Evolutionary conservation across 1,284 basidiomycete species (phyloP), one percentile per base, ranked within the genome.

Genomic region (Sphagnurus paluster): DNA sequence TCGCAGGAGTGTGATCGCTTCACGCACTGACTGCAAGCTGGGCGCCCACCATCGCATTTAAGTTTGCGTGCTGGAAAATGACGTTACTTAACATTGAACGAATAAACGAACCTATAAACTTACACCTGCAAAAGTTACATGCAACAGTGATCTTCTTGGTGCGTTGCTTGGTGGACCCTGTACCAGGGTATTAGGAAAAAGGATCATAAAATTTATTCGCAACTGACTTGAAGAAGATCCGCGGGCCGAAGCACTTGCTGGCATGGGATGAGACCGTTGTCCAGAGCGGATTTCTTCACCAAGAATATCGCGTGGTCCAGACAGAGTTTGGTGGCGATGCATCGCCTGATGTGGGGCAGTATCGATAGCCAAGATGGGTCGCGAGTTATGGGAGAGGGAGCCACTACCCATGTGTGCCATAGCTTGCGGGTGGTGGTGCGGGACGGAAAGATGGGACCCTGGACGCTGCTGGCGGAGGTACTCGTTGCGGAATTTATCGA

Each of bases 51-150:
- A 58, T 90, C 87, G 62, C 87, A 90, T 70, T 90, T 90, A 32
- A 90, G 74, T 68, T 90, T 90, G 48, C 87, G 80, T 35, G 87
- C 87, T 90, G 60, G 25, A 49, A 47, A 49, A 48, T 50, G 51
- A 54, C 48, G 54, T 44, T 48, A 17, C 57, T 55, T 13, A 35
- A 28, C 19, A 10, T 16, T 16, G n/a, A n/a, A n/a, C 24, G 40
- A 9, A 20, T 24, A 17, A 48, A 5, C 19, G 17, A 3, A 34
- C 34, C 14, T 39, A 33, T 20, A 24, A 20, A 74, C 86, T 69
- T 63, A 90, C 87, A 90, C 52, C 87, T 82, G 69, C 87, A 90
- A 65, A 90, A 90, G 64, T 90, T 89, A 70, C 87, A 90, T 39
- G 87, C 87, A 40, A 90, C 86, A 14, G 84, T 87, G 46, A 89